These are phyloP conservation scores for Saturnispora hagleri DNA, from an alignment of 805 yeast species.

Conservation along the genomic window DNA sequence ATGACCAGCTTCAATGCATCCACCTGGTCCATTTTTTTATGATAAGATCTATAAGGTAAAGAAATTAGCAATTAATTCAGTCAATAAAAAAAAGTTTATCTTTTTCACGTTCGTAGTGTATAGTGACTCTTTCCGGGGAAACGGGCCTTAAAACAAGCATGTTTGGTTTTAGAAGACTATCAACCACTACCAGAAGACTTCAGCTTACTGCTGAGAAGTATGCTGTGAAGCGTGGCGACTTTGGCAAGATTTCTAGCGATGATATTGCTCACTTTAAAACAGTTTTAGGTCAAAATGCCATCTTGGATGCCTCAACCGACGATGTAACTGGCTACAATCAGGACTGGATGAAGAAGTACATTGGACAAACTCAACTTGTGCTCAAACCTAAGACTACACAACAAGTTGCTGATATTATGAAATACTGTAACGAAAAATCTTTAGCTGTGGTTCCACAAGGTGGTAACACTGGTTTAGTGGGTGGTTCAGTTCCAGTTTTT, in stretches of 20 bases:
- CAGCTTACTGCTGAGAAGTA: conserved; percentile 13
- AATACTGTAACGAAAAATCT: conserved; percentile 67
- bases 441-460: conserved; percentile 94
- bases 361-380: conserved; percentile 76
- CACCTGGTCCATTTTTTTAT: conserved; percentile 7
- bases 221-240: conserved; percentile 11
- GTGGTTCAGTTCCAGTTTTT: conserved; percentile 87
- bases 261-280: conserved; percentile 56
- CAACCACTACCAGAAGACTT: neutral
- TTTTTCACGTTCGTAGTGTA: neutral
- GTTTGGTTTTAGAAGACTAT: conserved; percentile 1
- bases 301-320: conserved; percentile 42
- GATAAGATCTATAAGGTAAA: neutral
- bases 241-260: conserved; percentile 33
- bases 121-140: conserved; percentile 9
- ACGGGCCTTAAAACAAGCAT: conserved; percentile 1
- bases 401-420: conserved; percentile 67
- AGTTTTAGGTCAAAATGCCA: conserved; percentile 43
- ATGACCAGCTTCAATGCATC: conserved; percentile 45
- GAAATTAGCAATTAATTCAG: neutral
- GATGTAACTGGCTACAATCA: conserved; percentile 70
- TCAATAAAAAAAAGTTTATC: neutral
- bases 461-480: conserved; percentile 94
- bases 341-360: conserved; percentile 91
- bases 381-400: conserved; percentile 75